Conservation (phyloP, 1,284 basidiomycete species). For the Ustilago tritici region DNA sequence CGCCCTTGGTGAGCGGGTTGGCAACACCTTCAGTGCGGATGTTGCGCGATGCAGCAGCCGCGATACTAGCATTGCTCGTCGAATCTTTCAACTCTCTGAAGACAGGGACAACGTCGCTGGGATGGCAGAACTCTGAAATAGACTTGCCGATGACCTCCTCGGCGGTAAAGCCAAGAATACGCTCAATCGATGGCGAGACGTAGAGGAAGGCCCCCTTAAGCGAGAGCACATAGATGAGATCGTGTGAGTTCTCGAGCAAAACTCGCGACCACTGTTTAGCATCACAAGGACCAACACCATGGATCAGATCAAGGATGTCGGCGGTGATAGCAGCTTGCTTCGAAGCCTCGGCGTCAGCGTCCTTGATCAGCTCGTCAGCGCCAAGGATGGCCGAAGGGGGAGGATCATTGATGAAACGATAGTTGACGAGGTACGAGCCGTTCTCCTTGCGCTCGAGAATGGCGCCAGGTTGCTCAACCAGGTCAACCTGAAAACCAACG, state of each 20-base stretch:
- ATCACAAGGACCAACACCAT: constrained; percentile 50
- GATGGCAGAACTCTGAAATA: constrained; percentile 84
- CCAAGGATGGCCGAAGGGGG: constrained; percentile 37
- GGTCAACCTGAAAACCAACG: constrained; percentile 85
- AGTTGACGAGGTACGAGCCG: constrained; percentile 65
- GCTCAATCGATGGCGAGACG: constrained; percentile 75
- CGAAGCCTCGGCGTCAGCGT: constrained; percentile 43
- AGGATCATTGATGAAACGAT: constrained; percentile 54
- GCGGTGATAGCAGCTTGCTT: constrained; percentile 52
- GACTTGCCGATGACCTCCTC: constrained; percentile 83
- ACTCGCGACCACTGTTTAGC: constrained; percentile 61
- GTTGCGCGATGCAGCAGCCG: constrained; percentile 61
- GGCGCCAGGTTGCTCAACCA: constrained; percentile 85
- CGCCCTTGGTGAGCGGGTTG: constrained; percentile 63
- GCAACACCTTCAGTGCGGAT: constrained; percentile 52
- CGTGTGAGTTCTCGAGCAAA: constrained; percentile 70
- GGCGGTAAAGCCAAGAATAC: constrained; percentile 70
- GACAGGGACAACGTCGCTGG: constrained; percentile 87
- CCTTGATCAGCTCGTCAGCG: constrained; percentile 39
- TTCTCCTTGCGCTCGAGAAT: constrained; percentile 74
- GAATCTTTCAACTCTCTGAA: constrained; percentile 91
- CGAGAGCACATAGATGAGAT: constrained; percentile 89
- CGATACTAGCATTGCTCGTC: constrained; percentile 70
- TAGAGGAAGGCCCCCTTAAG: constrained; percentile 94
- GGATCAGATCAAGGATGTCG: constrained; percentile 51